Conservation (phyloP, 345 rosid genomes). For the Ceriops tagal region DNA sequence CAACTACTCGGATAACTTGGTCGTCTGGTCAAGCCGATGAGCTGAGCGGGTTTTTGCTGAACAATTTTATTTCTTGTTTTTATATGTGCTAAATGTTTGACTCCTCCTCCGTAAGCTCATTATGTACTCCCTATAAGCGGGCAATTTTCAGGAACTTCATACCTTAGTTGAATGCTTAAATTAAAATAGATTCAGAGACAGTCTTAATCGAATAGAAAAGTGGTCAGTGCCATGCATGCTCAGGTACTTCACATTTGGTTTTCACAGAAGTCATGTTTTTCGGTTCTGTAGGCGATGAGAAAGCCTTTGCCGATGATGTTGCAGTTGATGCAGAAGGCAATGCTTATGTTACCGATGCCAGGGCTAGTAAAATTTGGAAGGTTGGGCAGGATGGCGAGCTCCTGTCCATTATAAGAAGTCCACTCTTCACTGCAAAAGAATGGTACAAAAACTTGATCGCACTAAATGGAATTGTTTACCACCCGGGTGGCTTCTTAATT, state of each 20-base stretch:
- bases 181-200: too few species aligned
- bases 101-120: too few species aligned
- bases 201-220: too few species aligned
- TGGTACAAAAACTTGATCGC: constrained; percentile 67
- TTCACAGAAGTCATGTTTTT: background rate
- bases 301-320: constrained; percentile 76
- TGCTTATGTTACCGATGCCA: constrained; percentile 72
- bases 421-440: constrained; percentile 56
- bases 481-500: constrained; percentile 73
- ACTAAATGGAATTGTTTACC: constrained; percentile 80
- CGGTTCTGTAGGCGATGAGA: constrained; percentile 46
- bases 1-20: too few species aligned
- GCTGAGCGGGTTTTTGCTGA: too few species aligned
- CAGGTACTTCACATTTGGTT: background rate
- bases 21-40: too few species aligned
- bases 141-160: too few species aligned
- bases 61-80: too few species aligned
- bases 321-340: constrained; percentile 68
- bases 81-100: too few species aligned
- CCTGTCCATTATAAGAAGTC: constrained; percentile 44
- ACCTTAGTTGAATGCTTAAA: too few species aligned
- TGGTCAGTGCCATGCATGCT: too few species aligned
- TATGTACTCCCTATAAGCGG: too few species aligned
- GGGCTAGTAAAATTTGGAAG: constrained; percentile 64
- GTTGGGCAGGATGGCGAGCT: constrained; percentile 59